Evolutionary conservation across 208 protist species (phyloP), one percentile per base, ranked within the genome.

Genomic region (Acanthamoeba polyphaga): DNA sequence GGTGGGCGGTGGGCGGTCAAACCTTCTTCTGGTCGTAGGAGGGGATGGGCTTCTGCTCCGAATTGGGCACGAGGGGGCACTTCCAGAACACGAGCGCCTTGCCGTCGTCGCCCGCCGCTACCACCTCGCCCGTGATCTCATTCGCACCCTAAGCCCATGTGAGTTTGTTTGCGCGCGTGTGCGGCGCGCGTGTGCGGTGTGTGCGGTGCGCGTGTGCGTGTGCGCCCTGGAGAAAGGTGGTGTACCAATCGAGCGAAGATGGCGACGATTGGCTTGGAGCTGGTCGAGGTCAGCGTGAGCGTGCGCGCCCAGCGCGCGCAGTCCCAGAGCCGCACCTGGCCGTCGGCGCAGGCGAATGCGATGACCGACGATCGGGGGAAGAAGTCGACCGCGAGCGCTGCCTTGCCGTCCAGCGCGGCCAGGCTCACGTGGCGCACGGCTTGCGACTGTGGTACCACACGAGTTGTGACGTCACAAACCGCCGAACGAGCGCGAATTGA

Each of bases 271-370:
- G 76, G 76, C 76, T 85, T 85, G 24, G 76, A 85, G 76, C 76
- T 85, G 12, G 76, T 85, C 8, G 76, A 85, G 49, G 46, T 85
- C 5, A 85, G 76, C 76, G 76, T 85, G 32, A 85, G 9, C 76
- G 76, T 85, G 34, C 76, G 34, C 7, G 43, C 17, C 76, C 76
- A 85, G 12, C 76, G 34, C 46, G 76, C 76, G 27, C 76, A 85
- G 49, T 85, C 76, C 76, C 76, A 85, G n/a, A 85, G 76, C 34
- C 76, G 76, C 49, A 85, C 76, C 49, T 85, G 76, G 49, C 76
- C 76, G 29, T 85, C 76, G 34, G n/a, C 49, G 76, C 76, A 85
- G 46, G 46, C 76, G 43, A 85, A 85, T 0, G 76, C 76, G 43
- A 85, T 24, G 34, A 85, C 76, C 8, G 76, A 51, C 22, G 76